phyloP scores from a whole-genome alignment of 1,284 basidiomycete genomes.

The Trichosporon inkin region DNA sequence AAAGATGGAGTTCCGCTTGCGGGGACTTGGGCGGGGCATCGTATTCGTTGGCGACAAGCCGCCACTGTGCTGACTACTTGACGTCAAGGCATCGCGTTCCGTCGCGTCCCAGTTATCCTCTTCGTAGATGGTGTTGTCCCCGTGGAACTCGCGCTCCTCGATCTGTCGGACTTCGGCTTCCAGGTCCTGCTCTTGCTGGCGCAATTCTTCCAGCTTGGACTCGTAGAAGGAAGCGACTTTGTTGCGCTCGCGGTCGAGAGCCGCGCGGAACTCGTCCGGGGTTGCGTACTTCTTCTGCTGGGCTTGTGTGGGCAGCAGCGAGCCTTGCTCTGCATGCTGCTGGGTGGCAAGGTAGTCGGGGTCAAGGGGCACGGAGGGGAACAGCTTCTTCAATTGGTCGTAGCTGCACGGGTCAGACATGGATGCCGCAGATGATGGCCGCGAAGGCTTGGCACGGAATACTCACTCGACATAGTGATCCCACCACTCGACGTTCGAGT shows the following conservation, averaged over 20 bases:
- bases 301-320: constrained; percentile 45
- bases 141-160: constrained; percentile 61
- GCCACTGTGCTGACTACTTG: constrained; percentile 15
- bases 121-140: constrained; percentile 53
- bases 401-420: constrained; percentile 56
- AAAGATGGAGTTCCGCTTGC: constrained; percentile 26
- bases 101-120: constrained; percentile 58
- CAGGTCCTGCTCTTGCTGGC: constrained; percentile 61
- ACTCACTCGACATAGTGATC: constrained; percentile 72
- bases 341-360: constrained; percentile 47
- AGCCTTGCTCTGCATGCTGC: constrained; percentile 64
- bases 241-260: constrained; percentile 75
- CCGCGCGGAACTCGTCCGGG: constrained; percentile 64
- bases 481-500: constrained; percentile 91
- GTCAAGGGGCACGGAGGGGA: constrained; percentile 49
- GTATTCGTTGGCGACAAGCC: constrained; percentile 1
- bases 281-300: constrained; percentile 51
- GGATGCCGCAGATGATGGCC: neutral
- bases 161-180: constrained; percentile 63
- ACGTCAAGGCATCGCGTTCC: constrained; percentile 40
- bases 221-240: constrained; percentile 83
- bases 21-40: constrained; percentile 16
- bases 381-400: constrained; percentile 74
- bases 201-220: constrained; percentile 66
- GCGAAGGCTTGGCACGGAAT: neutral